Evolutionary conservation across 306 rosid species (phyloP), one percentile per base, ranked within the genome.

Genomic region (Lupinus albus): DNA sequence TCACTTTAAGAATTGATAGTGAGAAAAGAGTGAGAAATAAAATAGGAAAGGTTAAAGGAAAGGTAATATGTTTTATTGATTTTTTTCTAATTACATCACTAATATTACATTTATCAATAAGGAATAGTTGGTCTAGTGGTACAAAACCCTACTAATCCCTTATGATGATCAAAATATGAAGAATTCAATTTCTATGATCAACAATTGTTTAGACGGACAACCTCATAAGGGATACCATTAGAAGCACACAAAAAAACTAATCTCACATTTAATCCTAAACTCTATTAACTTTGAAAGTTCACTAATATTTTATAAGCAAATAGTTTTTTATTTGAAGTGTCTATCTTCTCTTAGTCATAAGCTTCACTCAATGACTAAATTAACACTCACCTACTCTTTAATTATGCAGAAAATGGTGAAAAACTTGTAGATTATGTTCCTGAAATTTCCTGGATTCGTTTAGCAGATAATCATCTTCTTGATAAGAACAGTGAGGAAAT

Each of bases 381-480:
- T 39, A 41, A 38, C 30, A 49, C 32, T 16, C 6, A 11, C 1
- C 44, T 44, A n/a, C 41, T 11, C 39, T 11, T 10, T 61, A 5
- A 14, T 61, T 7, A 10, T 72, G 62, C 69, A 84, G 85, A 73
- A 41, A 67, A 67, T 4, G 80, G 68, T 3, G 79, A 76, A 3
- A 53, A 49, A 12, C 72, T 16, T 3, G 66, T 78, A 35, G 86
- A 81, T 62, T 68, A 70, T 54, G 76, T 81, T 33, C 91, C 86
- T 9, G 74, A 81, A 61, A 64, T 50, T 5, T 58, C 78, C 30
- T 54, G 76, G 20, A 58, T 66, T 35, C 57, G 51, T 25, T 33
- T 69, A 10, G 61, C 11, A 1, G 88, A 83, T 50, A 6, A 76
- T 53, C 79, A 78, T 38, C 64, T 73, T 48, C 38, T 64, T 1